Conservation (phyloP, 495 filamentous ascomycete species). For the Haplographium delicatum region DNA sequence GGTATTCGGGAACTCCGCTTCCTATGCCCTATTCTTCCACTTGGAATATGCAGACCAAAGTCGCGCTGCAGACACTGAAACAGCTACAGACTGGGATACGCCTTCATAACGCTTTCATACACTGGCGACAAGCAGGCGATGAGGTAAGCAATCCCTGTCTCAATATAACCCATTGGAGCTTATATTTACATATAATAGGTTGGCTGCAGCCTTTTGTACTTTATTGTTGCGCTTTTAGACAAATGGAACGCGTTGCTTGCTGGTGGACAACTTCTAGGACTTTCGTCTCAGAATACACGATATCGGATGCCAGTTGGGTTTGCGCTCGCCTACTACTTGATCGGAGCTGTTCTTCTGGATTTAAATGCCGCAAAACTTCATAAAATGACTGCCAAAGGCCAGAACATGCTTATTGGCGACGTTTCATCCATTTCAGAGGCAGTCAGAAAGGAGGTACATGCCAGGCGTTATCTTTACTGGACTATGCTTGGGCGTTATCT, state of each 20-base stretch:
- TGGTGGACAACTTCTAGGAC: conserved; percentile 39
- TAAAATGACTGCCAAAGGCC: conserved; percentile 28
- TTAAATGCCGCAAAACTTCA: conserved; percentile 52
- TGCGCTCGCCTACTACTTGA: conserved; percentile 53
- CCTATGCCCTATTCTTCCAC: conserved; percentile 53
- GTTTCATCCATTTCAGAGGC: conserved; percentile 4
- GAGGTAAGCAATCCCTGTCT: conserved; percentile 36
- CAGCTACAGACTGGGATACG: conserved; percentile 52
- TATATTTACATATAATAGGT: conserved; percentile 20
- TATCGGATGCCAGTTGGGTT: conserved; percentile 50
- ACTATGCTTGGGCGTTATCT: conserved; percentile 46
- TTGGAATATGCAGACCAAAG: conserved; percentile 56
- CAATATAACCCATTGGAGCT: neutral
- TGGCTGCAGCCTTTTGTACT: conserved; percentile 53
- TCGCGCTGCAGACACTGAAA: conserved; percentile 47
- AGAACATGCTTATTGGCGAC: conserved; percentile 1
- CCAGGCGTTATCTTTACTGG: conserved; percentile 46
- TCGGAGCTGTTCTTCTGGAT: conserved; percentile 56
- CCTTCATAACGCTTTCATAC: conserved; percentile 57
- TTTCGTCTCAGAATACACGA: conserved; percentile 32
- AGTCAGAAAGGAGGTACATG: neutral
- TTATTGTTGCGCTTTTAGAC: conserved; percentile 52
- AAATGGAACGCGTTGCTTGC: conserved; percentile 52
- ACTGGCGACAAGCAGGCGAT: conserved; percentile 53
- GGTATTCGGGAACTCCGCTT: conserved; percentile 41